phyloP scores from a whole-genome alignment of 306 rosid species.

The Trifolium repens region DNA sequence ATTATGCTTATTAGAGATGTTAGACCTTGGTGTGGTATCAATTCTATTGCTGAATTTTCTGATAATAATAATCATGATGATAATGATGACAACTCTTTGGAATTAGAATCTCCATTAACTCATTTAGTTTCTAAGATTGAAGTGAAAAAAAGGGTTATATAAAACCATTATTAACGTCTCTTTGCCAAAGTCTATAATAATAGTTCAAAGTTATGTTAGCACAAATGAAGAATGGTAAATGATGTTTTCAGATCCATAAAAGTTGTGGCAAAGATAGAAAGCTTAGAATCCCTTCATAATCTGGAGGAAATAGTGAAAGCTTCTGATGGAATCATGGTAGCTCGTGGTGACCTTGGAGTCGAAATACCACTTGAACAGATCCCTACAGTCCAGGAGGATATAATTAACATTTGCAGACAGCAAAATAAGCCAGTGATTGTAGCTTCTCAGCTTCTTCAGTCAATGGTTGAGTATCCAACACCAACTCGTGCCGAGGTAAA shows the following conservation, averaged over 20 bases:
- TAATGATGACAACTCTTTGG: too few species aligned
- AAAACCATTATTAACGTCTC: too few species aligned
- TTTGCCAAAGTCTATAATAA: too few species aligned
- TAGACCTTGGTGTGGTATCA: too few species aligned
- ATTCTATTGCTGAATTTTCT: too few species aligned
- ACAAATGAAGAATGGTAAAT: constrained; percentile 6
- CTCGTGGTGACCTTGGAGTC: constrained; percentile 90
- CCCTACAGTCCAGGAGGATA: constrained; percentile 77
- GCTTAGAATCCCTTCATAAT: constrained; percentile 79
- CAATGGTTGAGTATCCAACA: constrained; percentile 96
- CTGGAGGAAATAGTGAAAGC: constrained; percentile 72
- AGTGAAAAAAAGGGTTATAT: too few species aligned
- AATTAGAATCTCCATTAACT: too few species aligned
- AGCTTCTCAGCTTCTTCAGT: constrained; percentile 93
- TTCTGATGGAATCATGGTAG: constrained; percentile 94
- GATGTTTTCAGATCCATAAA: constrained; percentile 59
- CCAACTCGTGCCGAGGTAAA: constrained; percentile 94
- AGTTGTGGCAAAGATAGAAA: constrained; percentile 88
- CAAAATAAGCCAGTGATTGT: constrained; percentile 89
- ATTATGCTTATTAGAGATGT: too few species aligned
- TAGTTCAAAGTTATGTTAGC: constrained; percentile 1
- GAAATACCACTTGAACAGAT: constrained; percentile 91
- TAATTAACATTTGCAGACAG: constrained; percentile 69
- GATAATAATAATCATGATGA: too few species aligned
- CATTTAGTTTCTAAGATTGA: too few species aligned